A percentile compares a stretch with the other conserved stretches of the same genome.
These are phyloP conservation scores for Penstemon newberryi DNA, from an alignment of 257 asterid species.

Conservation along the genomic window DNA sequence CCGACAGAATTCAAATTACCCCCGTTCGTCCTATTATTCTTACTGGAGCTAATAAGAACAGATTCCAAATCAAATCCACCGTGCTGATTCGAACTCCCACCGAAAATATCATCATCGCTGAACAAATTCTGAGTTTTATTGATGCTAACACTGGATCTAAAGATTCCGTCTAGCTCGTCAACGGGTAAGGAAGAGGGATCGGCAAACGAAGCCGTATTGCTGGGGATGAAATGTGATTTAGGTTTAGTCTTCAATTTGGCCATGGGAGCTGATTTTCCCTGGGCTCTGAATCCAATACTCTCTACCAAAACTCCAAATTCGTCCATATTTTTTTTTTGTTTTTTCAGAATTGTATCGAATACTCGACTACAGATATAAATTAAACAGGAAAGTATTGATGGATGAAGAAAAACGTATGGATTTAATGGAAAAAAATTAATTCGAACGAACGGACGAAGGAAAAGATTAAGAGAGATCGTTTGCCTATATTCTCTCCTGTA, in stretches of 20 bases:
- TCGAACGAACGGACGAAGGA: too few species aligned
- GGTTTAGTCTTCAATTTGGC: constrained; percentile 47
- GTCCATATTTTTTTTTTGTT: constrained; percentile 39
- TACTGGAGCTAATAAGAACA: constrained; percentile 23
- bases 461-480: too few species aligned
- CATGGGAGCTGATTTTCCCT: constrained; percentile 49
- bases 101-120: constrained; percentile 38
- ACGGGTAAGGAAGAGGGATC: constrained; percentile 24
- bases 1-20: background rate
- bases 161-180: constrained; percentile 47
- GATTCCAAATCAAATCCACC: constrained; percentile 39
- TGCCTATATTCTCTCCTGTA: too few species aligned
- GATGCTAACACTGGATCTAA: constrained; percentile 21
- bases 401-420: background rate
- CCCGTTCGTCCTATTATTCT: background rate
- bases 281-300: constrained; percentile 58
- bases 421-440: too few species aligned
- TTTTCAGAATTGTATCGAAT: background rate
- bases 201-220: constrained; percentile 25
- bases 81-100: constrained; percentile 31
- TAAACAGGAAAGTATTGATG: background rate
- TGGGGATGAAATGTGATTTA: constrained; percentile 26
- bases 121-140: constrained; percentile 8
- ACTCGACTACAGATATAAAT: too few species aligned
- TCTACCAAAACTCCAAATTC: constrained; percentile 67